Evolutionary conservation across 495 filamentous ascomycete genomes (phyloP), one percentile per base, ranked within the genome.

Genomic region (Aspergillus biplanus): DNA sequence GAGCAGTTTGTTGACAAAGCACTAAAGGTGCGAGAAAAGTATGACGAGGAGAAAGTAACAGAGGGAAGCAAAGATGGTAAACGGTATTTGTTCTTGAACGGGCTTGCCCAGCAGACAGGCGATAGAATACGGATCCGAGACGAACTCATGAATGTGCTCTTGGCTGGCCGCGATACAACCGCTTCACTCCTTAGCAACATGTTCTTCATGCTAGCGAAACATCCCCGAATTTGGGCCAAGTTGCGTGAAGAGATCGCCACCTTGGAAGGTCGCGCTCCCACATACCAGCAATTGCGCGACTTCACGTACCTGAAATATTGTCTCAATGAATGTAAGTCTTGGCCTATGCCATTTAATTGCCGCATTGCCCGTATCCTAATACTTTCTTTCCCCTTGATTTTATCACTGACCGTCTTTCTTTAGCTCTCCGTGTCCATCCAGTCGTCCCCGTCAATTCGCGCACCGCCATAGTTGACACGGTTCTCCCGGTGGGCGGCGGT

Each of bases 401-500:
- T 27, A 27, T 27, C 21, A 15, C 39, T 44, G 8, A 44, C 39
- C 8, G 3, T 6, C 11, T 18, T 50, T 50, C 9, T 47, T 9
- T 5, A 60, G 58, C 46, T 11, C 5, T 64, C 66, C 11, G 74
- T 65, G 56, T 61, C 18, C 82, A 79, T 62, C 84, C 85, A 1
- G 68, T 79, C 0, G 78, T 85, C 0, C 75, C 80, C 2, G 47
- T 76, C 21, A 87, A 86, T 46, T 49, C 49, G 12, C 73, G 85
- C 15, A 60, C 66, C 39, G 81, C 84, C 1, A 55, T 78, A 16
- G 69, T 65, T 44, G 74, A 82, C 59, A 86, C 85, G 7, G 75
- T 74, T 16, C 66, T 87, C 7, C 85, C 85, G 3, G 61, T 69
- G 6, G 85, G 85, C 35, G 85, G 85, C 21, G 85, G 84, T 3